Evolutionary conservation across 1,284 basidiomycete species (phyloP).

Genomic region (Ceratobasidium sp.): DNA sequence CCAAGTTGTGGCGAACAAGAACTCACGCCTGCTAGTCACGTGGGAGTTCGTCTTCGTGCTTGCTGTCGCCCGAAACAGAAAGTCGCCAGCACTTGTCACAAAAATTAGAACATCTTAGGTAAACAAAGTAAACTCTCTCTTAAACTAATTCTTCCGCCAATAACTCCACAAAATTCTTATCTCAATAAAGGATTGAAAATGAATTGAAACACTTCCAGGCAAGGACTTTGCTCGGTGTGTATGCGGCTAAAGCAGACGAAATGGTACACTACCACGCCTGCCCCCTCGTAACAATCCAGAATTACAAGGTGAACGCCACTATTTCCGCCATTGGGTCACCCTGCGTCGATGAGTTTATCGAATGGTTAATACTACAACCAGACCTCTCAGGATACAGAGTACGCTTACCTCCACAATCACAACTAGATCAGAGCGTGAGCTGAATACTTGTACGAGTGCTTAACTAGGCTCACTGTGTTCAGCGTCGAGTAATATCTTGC

Average conservation of each 20-base stretch:
- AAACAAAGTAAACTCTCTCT: too few species aligned
- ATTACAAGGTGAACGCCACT: background rate
- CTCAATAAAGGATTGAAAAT: too few species aligned
- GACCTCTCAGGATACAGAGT: background rate
- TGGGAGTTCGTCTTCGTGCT: too few species aligned
- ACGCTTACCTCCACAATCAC: background rate
- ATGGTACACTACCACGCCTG: background rate
- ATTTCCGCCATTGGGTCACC: background rate
- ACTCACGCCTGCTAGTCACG: too few species aligned
- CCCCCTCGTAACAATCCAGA: background rate
- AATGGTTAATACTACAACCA: background rate
- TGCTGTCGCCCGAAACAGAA: too few species aligned
- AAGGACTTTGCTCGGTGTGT: too few species aligned
- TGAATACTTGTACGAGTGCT: background rate
- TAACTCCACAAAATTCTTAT: too few species aligned
- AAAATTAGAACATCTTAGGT: too few species aligned
- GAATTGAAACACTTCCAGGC: too few species aligned
- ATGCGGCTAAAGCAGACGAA: background rate
- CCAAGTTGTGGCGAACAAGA: too few species aligned
- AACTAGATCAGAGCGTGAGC: background rate
- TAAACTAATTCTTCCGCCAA: too few species aligned
- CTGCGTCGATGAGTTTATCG: background rate
- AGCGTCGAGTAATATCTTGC: background rate
- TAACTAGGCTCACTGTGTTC: constrained; percentile 1
- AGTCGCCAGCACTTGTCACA: too few species aligned